Evolutionary conservation across 768 basidiomycete genomes (phyloP), one percentile per base, ranked within the genome.

Genomic region (Mycena kentingensis): DNA sequence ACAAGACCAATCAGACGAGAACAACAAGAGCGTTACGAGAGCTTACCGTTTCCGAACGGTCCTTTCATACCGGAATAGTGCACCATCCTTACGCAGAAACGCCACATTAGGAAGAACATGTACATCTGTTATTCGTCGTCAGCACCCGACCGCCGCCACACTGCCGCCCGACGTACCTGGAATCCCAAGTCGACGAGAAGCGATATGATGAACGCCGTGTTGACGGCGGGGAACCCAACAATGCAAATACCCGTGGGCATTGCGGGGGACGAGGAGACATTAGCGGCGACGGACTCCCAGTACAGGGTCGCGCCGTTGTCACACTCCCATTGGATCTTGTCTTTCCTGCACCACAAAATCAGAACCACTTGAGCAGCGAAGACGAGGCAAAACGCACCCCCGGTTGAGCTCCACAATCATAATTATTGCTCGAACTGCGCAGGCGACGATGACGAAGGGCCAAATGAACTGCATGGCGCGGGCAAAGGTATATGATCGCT

Each of bases 61-160:
- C 82, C 82, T 63, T 84, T 83, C 81, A 89, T 77, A 60, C 67
- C 70, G 28, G 72, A 66, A 70, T 88, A 88, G 68, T 85, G 80
- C 68, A 84, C 82, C 67, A 88, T 69, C 60, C 84, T 75, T 68
- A 83, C 86, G 62, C 79, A 78, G 79, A 81, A 89, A 50, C 86
- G 77, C 87, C 86, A 90, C 62, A 74, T 76, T 68, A 88, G 70
- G 75, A 89, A 87, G 68, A 78, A 82, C 84, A 88, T 85, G 76
- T 89, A 88, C 45, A 85, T 63, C 87, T 88, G 60, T 46, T 32
- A 57, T 48, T n/a, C 29, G 22, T 41, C n/a, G 21, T 55, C 48
- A 52, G 51, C 38, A 18, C 13, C 45, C 39, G 22, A 42, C 22
- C 21, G 41, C 22, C 53, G 65, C 54, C 58, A 60, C 53, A 60